phyloP scores from a whole-genome alignment of 306 rosid species.

The Quercus dentata region DNA sequence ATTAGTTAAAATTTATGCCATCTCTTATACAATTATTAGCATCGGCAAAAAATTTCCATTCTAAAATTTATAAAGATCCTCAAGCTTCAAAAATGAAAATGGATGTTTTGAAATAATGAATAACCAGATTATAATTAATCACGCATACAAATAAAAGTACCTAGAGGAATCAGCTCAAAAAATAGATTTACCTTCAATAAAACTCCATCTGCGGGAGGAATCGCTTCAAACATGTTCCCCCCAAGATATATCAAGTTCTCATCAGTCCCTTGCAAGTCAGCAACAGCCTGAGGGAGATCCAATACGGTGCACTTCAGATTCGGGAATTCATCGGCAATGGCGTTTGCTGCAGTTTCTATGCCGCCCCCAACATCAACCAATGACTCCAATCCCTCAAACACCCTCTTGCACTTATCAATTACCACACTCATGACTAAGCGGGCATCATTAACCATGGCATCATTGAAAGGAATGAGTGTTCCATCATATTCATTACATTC shows the following conservation, averaged over 20 bases:
- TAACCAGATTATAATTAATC: no score
- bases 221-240: slow-evolving; percentile 18
- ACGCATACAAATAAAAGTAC: no score
- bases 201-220: slow-evolving; percentile 12
- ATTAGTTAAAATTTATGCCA: no score
- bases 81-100: no score
- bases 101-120: no score
- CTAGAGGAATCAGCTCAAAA: no score
- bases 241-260: slow-evolving; percentile 8
- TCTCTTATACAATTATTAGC: no score
- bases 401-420: background rate
- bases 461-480: background rate
- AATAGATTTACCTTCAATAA: slow-evolving; percentile 3
- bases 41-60: no score
- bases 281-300: slow-evolving; percentile 27
- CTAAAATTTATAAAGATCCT: no score
- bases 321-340: slow-evolving; percentile 8
- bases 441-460: slow-evolving; percentile 23
- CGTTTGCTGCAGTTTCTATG: slow-evolving; percentile 19
- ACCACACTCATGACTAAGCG: slow-evolving; percentile 12
- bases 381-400: slow-evolving; percentile 16
- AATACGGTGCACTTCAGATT: slow-evolving; percentile 8
- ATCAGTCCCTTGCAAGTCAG: background rate
- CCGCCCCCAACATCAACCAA: slow-evolving; percentile 30
- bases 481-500: no score